Evolutionary conservation across 2,329 filamentous ascomycete species (phyloP), one percentile per base, ranked within the genome.

Genomic region (Botryotinia narcissicola): DNA sequence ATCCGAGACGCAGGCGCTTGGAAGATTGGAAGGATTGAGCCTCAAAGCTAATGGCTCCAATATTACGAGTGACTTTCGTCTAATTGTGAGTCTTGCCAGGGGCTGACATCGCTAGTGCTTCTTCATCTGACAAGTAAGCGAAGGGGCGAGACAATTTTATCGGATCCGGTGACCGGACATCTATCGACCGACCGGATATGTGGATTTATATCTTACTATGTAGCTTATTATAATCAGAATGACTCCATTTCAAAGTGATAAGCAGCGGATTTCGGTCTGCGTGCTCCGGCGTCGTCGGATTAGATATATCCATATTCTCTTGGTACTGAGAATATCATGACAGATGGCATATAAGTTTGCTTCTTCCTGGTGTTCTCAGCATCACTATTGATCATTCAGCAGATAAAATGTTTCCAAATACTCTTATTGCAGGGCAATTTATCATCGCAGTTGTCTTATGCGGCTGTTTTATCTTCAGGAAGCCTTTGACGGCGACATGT

Each of bases 111-210:
- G 35, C 66, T 57, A 68, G 48, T 57, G 46, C 44, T 37, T 37
- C 66, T 42, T 57, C 66, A 69, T 57, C 66, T 69, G 48, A 69
- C 66, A 69, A 32, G 66, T 69, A 69, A 69, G 48, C 66, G 66
- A 69, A 37, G 66, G 66, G 48, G 37, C 57, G 35, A 42, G 6
- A 32, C 9, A 0, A 32, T 42, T 59, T 69, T 22, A 48, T 69
- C 66, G 66, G 66, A 69, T 69, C 66, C 66, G 66, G 66, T 57
- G 51, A 40, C 18, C 66, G 66, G 66, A 59, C 7, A 10, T 22
- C 18, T 16, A 32, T 32, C 8, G 14, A 69, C n/a, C 35, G 66
- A 57, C 48, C 66, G 66, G 66, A 69, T 32, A 32, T 57, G 6
- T 57, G 42, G 12, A 35, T 42, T 57, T 1, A 4, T 22, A 29